Percentiles rank a stretch among this genome's conserved stretches.
phyloP scores from a whole-genome alignment of 345 rosid genomes.

The Syzygium aromaticum region DNA sequence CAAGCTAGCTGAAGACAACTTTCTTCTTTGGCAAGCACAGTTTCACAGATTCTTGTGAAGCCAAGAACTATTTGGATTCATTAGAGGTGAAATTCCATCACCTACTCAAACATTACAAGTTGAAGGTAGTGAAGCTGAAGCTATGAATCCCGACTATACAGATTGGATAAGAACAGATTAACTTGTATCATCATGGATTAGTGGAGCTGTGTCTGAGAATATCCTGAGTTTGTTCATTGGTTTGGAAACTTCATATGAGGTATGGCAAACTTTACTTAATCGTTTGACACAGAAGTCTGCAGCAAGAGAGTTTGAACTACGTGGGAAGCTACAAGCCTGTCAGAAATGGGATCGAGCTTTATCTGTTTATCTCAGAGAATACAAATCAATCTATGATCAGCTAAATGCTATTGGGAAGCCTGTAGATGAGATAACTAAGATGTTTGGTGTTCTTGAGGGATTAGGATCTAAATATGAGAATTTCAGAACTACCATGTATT shows the following conservation, averaged over 20 bases:
- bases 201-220: neutral
- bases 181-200: neutral
- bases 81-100: accelerated
- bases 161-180: accelerated
- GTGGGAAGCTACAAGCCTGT: too few relatives aligned
- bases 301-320: neutral
- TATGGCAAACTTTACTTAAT: neutral
- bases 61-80: neutral
- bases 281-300: neutral
- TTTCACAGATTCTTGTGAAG: slow-evolving; percentile 8
- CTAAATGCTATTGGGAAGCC: neutral
- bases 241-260: neutral
- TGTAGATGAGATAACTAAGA: neutral
- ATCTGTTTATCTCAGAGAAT: neutral
- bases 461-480: neutral
- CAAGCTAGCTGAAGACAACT: neutral
- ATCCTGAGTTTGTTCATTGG: neutral
- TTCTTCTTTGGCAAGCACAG: neutral
- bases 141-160: too few relatives aligned
- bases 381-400: neutral
- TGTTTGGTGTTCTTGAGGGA: neutral
- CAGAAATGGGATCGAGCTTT: neutral
- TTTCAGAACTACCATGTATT: neutral
- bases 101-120: neutral
- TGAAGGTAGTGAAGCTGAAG: too few relatives aligned